Percentiles rank a stretch among this genome's conserved stretches.
Evolutionary conservation across 768 basidiomycete species (phyloP).

Genomic region (Collybiopsis confluens): DNA sequence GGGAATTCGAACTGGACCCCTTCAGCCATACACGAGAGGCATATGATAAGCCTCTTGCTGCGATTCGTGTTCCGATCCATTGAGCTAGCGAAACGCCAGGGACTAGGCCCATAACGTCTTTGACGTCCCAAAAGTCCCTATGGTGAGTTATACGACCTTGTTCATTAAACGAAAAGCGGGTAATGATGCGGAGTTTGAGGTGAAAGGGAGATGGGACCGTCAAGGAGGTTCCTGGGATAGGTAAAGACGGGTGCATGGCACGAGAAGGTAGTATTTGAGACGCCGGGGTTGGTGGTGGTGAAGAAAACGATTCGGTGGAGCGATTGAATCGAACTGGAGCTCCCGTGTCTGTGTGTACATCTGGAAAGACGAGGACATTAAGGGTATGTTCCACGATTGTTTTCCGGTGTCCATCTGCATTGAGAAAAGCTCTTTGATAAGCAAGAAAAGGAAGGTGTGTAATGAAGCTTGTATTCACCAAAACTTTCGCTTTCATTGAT

Average conservation of each 20-base stretch:
- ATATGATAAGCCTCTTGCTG: slow-evolving; percentile 45
- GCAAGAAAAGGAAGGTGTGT: background rate
- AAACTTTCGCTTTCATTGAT: slow-evolving; percentile 77
- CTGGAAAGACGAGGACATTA: slow-evolving; percentile 72
- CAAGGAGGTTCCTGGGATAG: slow-evolving; percentile 54
- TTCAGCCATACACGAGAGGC: background rate
- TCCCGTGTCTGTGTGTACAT: slow-evolving; percentile 51
- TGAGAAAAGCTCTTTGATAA: slow-evolving; percentile 7
- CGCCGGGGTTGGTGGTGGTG: slow-evolving; percentile 25
- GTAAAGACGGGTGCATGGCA: slow-evolving; percentile 43
- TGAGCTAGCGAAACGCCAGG: slow-evolving; percentile 65
- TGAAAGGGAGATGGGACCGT: slow-evolving; percentile 69
- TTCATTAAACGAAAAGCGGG: slow-evolving; percentile 75
- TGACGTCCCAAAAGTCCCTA: slow-evolving; percentile 77
- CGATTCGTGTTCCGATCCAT: slow-evolving; percentile 64
- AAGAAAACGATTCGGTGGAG: slow-evolving; percentile 36
- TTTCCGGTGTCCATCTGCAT: slow-evolving; percentile 65
- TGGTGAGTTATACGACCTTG: slow-evolving; percentile 78
- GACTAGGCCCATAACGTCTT: slow-evolving; percentile 69
- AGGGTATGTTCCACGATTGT: slow-evolving; percentile 78
- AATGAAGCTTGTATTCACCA: slow-evolving; percentile 39
- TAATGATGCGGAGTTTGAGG: slow-evolving; percentile 65
- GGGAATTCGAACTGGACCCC: background rate
- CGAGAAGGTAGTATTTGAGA: slow-evolving; percentile 22
- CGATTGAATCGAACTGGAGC: slow-evolving; percentile 23